Conservation (phyloP, 345 rosid species). For the Nephelium lappaceum region DNA sequence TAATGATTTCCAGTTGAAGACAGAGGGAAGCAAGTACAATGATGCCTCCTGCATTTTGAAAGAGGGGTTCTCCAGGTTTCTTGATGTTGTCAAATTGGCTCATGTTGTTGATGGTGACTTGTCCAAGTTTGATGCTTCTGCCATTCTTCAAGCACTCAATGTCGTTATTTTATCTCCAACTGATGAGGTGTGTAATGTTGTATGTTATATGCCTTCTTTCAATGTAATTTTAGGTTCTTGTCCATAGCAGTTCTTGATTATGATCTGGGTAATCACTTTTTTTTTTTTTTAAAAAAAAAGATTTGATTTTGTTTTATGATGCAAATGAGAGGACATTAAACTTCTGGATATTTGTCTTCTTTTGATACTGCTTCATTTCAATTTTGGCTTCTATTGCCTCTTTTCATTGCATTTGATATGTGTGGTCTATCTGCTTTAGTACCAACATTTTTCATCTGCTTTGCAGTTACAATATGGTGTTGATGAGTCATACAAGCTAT, state of each 20-base stretch:
- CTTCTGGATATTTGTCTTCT: neutral
- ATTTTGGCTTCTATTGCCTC: neutral
- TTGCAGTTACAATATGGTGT: constrained; percentile 63
- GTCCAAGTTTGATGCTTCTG: constrained; percentile 34
- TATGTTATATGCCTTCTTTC: neutral
- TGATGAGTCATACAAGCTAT: constrained; percentile 68
- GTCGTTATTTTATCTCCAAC: constrained; percentile 46
- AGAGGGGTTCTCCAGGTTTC: constrained; percentile 61
- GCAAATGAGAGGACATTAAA: neutral
- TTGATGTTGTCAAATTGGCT: constrained; percentile 38
- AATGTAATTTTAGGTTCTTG: neutral
- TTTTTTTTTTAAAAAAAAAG: neutral
- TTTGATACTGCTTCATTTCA: neutral
- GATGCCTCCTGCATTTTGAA: constrained; percentile 50
- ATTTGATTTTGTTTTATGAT: neutral
- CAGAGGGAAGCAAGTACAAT: constrained; percentile 32
- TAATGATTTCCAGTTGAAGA: constrained; percentile 39
- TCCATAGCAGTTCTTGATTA: neutral
- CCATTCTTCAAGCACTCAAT: constrained; percentile 45
- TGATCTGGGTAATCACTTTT: neutral
- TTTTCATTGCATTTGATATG: neutral
- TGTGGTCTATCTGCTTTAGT: neutral
- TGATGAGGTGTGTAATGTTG: constrained; percentile 39
- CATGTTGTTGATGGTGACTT: constrained; percentile 39
- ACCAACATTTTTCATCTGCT: neutral